Evolutionary conservation across 129 eudicot genomes (phyloP), one percentile per base, ranked within the genome.

Genomic region (Oenanthe sinensis): DNA sequence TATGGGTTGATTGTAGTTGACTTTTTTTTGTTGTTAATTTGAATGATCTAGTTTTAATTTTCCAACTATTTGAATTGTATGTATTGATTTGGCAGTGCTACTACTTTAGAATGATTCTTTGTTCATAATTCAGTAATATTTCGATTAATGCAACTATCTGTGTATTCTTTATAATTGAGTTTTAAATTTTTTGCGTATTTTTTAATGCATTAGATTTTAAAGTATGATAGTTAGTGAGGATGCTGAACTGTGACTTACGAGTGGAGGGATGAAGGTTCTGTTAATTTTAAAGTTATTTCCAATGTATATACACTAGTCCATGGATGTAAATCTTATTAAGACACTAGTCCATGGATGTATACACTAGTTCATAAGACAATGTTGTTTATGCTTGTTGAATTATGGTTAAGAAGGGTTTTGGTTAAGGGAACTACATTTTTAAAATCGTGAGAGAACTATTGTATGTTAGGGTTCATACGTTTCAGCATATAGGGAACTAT

Each of bases 1-100:
- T 36, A 71, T 69, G 74, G 74, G 74, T 69, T 71, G 40, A 28
- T 71, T 42, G 5, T 42, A 44, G 28, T 40, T 71, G 49, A 71
- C 26, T 42, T 15, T 40, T 42, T 1, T 8, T n/a, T n/a, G 14
- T 58, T 60, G 0, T 9, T n/a, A 5, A 58, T 9, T 58, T 58
- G 67, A 58, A 60, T n/a, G 33, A 60, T 60, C 9, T 60, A 30
- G n/a, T 60, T 3, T n/a, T 52, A 5, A 50, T 16, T 60, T 40
- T 5, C 8, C 28, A 2, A 2, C 6, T 0, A 2, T 12, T 63
- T 26, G 71, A 28, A 63, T 28, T 63, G 19, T 10, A 63, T 63
- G 71, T 63, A 12, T 28, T 0, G 26, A 37, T 10, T 22, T 63
- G 39, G 28, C 8, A 7, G 8, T 22, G 65, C 16, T 60, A 60